A percentile compares a stretch with the other conserved stretches of the same genome.
Conservation (phyloP, 495 filamentous ascomycete genomes). For the Mytilinidion resinicola region DNA sequence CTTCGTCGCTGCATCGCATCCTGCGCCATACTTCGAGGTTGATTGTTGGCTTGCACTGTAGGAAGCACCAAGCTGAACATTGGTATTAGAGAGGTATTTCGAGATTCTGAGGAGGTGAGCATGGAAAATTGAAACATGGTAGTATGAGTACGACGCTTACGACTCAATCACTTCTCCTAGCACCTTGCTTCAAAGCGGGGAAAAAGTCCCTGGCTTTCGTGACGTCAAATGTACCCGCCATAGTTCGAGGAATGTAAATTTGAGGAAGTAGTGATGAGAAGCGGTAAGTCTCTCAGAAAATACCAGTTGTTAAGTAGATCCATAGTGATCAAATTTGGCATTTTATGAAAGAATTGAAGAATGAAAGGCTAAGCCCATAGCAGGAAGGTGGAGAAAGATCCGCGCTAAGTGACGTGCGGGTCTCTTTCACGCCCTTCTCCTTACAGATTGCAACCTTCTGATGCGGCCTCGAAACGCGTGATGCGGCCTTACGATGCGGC, state of each 20-base stretch:
- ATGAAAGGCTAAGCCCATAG: neutral
- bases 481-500: neutral
- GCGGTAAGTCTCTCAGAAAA: neutral
- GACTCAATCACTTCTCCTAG: slow-evolving; percentile 57
- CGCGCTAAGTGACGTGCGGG: neutral
- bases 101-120: slow-evolving; percentile 43
- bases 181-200: slow-evolving; percentile 54
- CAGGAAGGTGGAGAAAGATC: neutral
- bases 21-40: slow-evolving; percentile 48
- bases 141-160: slow-evolving; percentile 52
- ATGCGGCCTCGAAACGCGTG: neutral
- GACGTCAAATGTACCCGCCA: slow-evolving; percentile 44
- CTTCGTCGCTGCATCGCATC: slow-evolving; percentile 53
- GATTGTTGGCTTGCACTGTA: slow-evolving; percentile 52
- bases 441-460: neutral
- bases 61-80: slow-evolving; percentile 65
- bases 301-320: neutral
- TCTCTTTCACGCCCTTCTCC: neutral
- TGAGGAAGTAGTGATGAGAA: neutral
- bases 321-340: neutral
- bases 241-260: neutral
- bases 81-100: slow-evolving; percentile 58
- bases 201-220: slow-evolving; percentile 52
- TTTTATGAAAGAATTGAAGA: neutral
- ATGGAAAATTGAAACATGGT: slow-evolving; percentile 1